phyloP scores from a whole-genome alignment of 2,329 filamentous ascomycete genomes.

The Ascochyta lentis region DNA sequence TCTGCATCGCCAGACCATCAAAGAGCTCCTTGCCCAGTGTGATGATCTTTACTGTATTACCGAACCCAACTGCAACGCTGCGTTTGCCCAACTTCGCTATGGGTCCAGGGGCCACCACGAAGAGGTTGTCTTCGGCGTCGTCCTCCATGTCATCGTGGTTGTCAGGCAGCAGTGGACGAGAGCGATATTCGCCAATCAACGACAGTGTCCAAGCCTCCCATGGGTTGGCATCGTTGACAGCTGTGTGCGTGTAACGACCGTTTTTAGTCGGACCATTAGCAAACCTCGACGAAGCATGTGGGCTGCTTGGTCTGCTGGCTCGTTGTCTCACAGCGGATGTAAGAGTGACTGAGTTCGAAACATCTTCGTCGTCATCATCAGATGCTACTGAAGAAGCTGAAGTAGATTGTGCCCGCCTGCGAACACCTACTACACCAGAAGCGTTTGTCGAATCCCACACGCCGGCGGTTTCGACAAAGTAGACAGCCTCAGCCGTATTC shows the following conservation, averaged over 20 bases:
- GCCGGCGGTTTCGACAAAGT: slow-evolving; percentile 67
- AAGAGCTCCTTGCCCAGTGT: slow-evolving; percentile 71
- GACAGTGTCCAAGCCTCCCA: slow-evolving; percentile 65
- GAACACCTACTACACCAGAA: slow-evolving; percentile 69
- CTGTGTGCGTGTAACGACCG: slow-evolving; percentile 1
- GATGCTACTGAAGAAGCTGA: slow-evolving; percentile 40
- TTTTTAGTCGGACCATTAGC: slow-evolving; percentile 12
- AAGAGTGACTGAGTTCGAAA: slow-evolving; percentile 18
- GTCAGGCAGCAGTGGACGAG: slow-evolving; percentile 44
- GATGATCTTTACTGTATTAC: slow-evolving; percentile 75
- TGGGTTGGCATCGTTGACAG: slow-evolving; percentile 38
- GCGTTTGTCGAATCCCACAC: slow-evolving; percentile 68
- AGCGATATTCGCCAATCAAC: slow-evolving; percentile 54
- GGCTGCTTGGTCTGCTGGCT: slow-evolving; percentile 22
- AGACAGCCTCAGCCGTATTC: slow-evolving; percentile 57
- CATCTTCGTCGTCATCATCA: slow-evolving; percentile 28
- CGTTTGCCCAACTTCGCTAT: slow-evolving; percentile 67
- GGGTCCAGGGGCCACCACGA: slow-evolving; percentile 71
- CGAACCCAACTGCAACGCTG: slow-evolving; percentile 73
- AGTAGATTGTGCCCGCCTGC: slow-evolving; percentile 52
- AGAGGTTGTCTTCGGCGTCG: slow-evolving; percentile 58
- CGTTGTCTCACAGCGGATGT: slow-evolving; percentile 41
- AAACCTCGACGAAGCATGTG: slow-evolving; percentile 6
- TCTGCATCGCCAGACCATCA: slow-evolving; percentile 46
- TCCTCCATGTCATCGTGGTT: slow-evolving; percentile 21